These are phyloP conservation scores for Diaporthe citriasiana DNA, from an alignment of 2,329 filamentous ascomycete species.

Conservation along the genomic window DNA sequence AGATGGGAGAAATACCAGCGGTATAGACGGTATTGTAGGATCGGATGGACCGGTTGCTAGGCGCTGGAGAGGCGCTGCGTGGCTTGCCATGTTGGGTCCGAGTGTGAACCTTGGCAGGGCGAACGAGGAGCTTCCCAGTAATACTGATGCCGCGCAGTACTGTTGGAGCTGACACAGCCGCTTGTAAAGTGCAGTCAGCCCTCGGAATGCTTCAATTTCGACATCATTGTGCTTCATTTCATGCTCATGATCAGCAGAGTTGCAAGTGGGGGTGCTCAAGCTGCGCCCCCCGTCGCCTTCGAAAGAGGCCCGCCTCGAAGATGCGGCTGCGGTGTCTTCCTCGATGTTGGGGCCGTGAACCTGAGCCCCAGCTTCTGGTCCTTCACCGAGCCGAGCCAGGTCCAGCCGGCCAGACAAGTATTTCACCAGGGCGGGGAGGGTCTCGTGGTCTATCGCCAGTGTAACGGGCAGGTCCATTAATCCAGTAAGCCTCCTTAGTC, in stretches of 20 bases:
- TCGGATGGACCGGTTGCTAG: not conserved
- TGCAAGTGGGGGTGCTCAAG: accelerated
- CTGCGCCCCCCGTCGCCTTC: no score
- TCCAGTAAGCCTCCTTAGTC: not conserved
- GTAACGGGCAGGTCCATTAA: not conserved
- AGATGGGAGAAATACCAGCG: not conserved
- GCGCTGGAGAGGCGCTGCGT: not conserved
- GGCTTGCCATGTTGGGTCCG: not conserved
- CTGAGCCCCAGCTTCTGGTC: not conserved
- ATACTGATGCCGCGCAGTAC: not conserved
- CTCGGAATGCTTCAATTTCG: not conserved
- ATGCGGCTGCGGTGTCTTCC: no score
- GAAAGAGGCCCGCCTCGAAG: accelerated
- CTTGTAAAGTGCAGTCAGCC: conserved; percentile 8
- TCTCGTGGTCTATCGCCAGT: conserved; percentile 8
- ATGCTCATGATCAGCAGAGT: accelerated
- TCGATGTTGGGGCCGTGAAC: accelerated
- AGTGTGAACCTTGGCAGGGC: not conserved
- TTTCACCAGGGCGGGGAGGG: not conserved
- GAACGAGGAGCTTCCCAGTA: not conserved
- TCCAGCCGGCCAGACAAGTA: conserved; percentile 2
- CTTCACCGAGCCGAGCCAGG: not conserved
- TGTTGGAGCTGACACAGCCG: not conserved
- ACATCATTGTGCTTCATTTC: not conserved
- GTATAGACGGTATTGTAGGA: not conserved